Evolutionary conservation across 768 basidiomycete genomes (phyloP).

Genomic region (Nidularia sp.): DNA sequence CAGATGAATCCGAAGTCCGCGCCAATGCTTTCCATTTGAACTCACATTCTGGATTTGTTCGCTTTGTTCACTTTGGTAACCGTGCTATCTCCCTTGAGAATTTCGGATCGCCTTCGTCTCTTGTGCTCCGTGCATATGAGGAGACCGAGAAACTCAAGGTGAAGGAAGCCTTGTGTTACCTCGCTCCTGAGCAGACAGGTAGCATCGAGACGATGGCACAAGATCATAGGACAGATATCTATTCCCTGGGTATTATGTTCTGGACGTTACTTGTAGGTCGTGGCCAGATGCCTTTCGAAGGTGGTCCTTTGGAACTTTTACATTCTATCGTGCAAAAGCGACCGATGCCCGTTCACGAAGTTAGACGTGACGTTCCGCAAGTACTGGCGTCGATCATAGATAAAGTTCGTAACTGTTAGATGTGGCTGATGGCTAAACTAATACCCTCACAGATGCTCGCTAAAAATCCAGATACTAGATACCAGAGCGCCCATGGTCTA

Average conservation of each 20-base stretch:
- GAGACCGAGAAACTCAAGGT: constrained; percentile 65
- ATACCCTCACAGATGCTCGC: neutral
- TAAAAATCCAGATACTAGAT: constrained; percentile 65
- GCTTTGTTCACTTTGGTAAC: constrained; percentile 73
- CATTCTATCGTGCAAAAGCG: constrained; percentile 70
- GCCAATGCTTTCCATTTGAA: constrained; percentile 77
- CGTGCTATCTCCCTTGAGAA: constrained; percentile 68
- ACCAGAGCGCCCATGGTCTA: constrained; percentile 69
- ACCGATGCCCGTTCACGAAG: constrained; percentile 73
- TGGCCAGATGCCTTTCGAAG: constrained; percentile 61
- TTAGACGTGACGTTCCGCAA: constrained; percentile 67
- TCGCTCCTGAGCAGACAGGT: constrained; percentile 75
- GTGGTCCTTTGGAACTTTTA: constrained; percentile 56
- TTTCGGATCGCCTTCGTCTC: constrained; percentile 66
- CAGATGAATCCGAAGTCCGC: constrained; percentile 39
- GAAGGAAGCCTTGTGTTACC: constrained; percentile 72
- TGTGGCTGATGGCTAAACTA: neutral
- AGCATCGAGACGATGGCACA: constrained; percentile 68
- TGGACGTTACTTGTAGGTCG: constrained; percentile 74
- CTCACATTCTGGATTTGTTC: constrained; percentile 63
- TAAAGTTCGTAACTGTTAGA: constrained; percentile 35
- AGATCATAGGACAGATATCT: constrained; percentile 72
- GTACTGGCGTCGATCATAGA: constrained; percentile 69
- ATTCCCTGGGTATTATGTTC: constrained; percentile 69
- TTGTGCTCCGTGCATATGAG: constrained; percentile 58